Evolutionary conservation across 345 rosid genomes (phyloP).

Genomic region (Populus tremula): DNA sequence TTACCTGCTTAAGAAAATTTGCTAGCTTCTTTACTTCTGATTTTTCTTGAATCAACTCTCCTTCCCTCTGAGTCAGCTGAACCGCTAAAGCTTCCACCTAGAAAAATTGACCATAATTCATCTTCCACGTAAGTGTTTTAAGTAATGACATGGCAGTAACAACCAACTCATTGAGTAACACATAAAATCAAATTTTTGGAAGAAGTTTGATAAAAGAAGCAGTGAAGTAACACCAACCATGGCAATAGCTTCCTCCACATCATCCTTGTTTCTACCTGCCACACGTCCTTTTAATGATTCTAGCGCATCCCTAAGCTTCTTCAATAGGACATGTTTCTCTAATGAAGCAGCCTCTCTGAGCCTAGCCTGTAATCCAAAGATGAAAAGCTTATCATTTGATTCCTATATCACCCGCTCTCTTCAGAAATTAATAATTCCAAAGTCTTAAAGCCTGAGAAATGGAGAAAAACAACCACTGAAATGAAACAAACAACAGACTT

Average conservation of each 20-base stretch:
- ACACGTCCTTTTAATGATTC: constrained; percentile 89
- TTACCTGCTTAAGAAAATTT: constrained; percentile 85
- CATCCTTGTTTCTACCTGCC: constrained; percentile 90
- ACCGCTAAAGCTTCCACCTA: constrained; percentile 98
- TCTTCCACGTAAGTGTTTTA: neutral
- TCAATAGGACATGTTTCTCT: constrained; percentile 95
- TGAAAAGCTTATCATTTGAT: constrained; percentile 9
- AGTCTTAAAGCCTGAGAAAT: constrained; percentile 8
- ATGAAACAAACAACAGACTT: neutral
- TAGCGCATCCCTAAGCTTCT: constrained; percentile 93
- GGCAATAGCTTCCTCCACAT: constrained; percentile 86
- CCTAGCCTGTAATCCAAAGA: constrained; percentile 64
- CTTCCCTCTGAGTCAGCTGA: constrained; percentile 93
- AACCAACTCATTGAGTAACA: neutral
- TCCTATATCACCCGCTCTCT: neutral
- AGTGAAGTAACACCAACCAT: constrained; percentile 54
- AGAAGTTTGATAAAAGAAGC: constrained; percentile 1
- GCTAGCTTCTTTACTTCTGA: constrained; percentile 94
- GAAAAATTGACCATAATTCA: constrained; percentile 24
- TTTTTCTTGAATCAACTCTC: constrained; percentile 89
- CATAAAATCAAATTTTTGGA: neutral
- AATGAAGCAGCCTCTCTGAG: constrained; percentile 86
- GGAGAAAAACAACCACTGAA: neutral
- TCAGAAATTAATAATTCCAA: constrained; percentile 5
- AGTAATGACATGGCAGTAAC: neutral